A percentile compares a stretch with the other conserved stretches of the same genome.
Evolutionary conservation across 179 eudicot genomes (phyloP).

Genomic region (Heliamphora pulchella): DNA sequence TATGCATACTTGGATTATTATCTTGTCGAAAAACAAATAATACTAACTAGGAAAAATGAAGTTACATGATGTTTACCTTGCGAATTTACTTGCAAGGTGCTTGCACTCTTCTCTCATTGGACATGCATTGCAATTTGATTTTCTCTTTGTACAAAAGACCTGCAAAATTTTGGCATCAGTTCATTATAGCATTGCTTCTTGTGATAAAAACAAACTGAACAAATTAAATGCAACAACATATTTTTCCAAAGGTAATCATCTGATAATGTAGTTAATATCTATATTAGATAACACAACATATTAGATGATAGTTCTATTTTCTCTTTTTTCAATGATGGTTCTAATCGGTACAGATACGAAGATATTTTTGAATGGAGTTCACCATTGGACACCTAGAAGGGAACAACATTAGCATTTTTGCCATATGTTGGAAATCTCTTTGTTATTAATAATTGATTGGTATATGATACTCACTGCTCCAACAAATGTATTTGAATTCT

Average conservation of each 20-base stretch:
- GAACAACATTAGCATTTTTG: conserved; percentile 11
- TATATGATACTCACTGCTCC: conserved; percentile 51
- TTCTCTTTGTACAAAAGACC: conserved; percentile 77
- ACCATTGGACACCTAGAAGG: conserved; percentile 45
- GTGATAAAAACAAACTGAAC: not conserved
- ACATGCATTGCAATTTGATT: conserved; percentile 74
- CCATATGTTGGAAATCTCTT: not conserved
- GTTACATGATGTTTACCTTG: conserved; percentile 47
- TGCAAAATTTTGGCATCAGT: conserved; percentile 20
- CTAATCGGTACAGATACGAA: conserved; percentile 26
- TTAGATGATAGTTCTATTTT: not conserved
- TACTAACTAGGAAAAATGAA: not conserved
- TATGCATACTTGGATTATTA: not conserved
- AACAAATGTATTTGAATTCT: conserved; percentile 84
- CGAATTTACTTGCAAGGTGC: conserved; percentile 79
- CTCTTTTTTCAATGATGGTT: not conserved
- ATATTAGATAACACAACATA: conserved; percentile 4
- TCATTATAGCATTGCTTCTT: not conserved
- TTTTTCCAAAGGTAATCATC: conserved; percentile 94
- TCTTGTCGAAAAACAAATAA: not conserved
- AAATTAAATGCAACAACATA: conserved; percentile 16
- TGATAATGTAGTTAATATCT: conserved; percentile 91
- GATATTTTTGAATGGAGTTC: conserved; percentile 55
- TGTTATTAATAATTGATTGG: not conserved
- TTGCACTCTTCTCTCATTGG: conserved; percentile 72